Base-by-base conservation (phyloP, 805 yeast species). In the Spathaspora hagerdaliae region DNA sequence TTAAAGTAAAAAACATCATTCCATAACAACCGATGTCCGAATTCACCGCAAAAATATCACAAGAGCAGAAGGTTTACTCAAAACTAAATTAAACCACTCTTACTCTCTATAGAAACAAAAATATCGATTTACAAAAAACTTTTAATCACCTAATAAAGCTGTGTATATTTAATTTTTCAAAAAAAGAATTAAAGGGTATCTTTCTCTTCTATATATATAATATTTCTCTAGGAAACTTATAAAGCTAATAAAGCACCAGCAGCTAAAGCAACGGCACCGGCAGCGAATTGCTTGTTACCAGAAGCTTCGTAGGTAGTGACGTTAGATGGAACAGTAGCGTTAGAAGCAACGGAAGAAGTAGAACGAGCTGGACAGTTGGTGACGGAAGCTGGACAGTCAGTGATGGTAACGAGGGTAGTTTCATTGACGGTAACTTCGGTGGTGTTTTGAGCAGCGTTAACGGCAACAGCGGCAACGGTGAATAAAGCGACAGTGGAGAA, bases 231-330 rank as follows among this genome's bases (percentile, higher is more conserved):
- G 24, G 24, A 19, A 45, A 51, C 57, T 61, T 85, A 84, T 43
- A 83, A 74, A 44, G 90, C 86, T 36, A 84, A 78, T 61, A 71
- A 69, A 64, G 75, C 76, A 68, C 74, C 75, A 43, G 70, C 71
- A 61, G 74, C 75, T 61, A 71, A 64, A 55, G 71, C 75, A 63
- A 69, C 75, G 58, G 66, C 73, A 68, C 74, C 76, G 47, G 65
- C 74, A 50, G 71, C 73, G 54, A 46, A 58, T 57, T 55, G 59
- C 50, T 47, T 63, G 55, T 55, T 56, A 52, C 66, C 72, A 54
- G 61, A 67, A 64, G 62, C 74, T 56, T 63, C 67, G 64, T 53
- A 68, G 50, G 71, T 56, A 43, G 70, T 52, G 48, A 64, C 67
- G 59, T 59, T 60, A 51, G 67, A 63, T 39, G 59, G 53, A 44